phyloP scores from a whole-genome alignment of 1,139 yeast species.

The Pichia sp. region DNA sequence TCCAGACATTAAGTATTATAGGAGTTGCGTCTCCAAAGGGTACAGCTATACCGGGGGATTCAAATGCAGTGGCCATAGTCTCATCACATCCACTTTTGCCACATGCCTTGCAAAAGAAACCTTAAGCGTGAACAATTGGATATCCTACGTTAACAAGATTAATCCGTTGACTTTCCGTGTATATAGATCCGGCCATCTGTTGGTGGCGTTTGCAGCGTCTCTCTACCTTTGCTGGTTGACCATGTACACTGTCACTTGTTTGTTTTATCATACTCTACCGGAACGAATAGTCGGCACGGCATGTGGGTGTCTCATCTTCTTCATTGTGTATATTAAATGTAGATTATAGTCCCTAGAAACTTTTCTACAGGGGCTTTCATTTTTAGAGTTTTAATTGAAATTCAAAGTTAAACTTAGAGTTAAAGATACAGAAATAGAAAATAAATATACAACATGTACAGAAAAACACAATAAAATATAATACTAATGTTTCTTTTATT shows the following conservation, averaged over 20 bases:
- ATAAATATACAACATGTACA: not conserved
- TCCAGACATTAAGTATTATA: conserved; percentile 19
- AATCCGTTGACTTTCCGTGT: not conserved
- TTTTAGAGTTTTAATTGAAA: not conserved
- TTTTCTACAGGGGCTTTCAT: not conserved
- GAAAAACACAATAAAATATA: not conserved
- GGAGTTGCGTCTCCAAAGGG: conserved; percentile 19
- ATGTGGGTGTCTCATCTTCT: conserved; percentile 44
- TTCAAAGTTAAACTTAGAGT: not conserved
- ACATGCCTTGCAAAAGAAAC: conserved; percentile 40
- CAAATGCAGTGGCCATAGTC: conserved; percentile 63
- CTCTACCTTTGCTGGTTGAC: conserved; percentile 18
- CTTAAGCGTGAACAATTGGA: conserved; percentile 19
- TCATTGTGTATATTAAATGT: conserved; percentile 30
- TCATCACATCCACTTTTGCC: conserved; percentile 48
- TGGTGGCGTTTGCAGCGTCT: not conserved
- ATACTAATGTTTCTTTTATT: not conserved
- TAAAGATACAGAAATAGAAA: not conserved
- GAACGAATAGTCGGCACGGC: conserved; percentile 54
- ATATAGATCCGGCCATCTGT: not conserved
- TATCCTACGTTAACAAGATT: not conserved
- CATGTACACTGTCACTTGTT: conserved; percentile 48
- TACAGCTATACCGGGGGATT: conserved; percentile 51
- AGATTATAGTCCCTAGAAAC: conserved; percentile 3
- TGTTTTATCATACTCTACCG: conserved; percentile 56